Percentiles rank a stretch among this genome's conserved stretches.
phyloP scores from a whole-genome alignment of 345 rosid species.

The Hirschfeldia incana region DNA sequence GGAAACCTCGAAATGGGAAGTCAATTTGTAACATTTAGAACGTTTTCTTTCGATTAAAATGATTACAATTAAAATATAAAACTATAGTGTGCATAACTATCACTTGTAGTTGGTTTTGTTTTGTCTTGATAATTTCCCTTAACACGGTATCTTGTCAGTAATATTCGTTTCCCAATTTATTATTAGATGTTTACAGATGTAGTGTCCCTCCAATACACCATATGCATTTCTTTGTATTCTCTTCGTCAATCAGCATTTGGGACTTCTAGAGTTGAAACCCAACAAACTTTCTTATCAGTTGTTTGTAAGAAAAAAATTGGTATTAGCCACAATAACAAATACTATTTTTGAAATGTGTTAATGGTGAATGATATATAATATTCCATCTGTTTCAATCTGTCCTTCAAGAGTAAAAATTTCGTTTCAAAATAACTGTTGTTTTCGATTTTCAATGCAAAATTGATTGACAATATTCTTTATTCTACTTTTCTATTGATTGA shows the following conservation, averaged over 20 bases:
- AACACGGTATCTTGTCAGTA: not conserved
- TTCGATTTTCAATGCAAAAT: too few species aligned
- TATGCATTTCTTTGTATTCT: not conserved
- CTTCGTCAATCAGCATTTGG: not conserved
- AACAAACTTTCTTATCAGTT: not conserved
- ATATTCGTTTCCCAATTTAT: not conserved
- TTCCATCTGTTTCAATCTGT: too few species aligned
- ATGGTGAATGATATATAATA: not conserved
- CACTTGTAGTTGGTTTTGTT: not conserved
- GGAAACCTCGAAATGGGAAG: too few species aligned
- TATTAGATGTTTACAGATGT: not conserved
- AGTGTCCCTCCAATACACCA: not conserved
- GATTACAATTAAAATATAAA: not conserved
- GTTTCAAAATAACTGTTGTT: too few species aligned
- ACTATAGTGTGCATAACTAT: not conserved
- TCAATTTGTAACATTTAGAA: not conserved
- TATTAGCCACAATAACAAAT: not conserved
- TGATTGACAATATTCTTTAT: too few species aligned
- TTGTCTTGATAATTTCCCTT: not conserved
- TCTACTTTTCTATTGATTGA: too few species aligned
- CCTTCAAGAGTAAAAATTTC: too few species aligned
- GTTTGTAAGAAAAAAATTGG: not conserved
- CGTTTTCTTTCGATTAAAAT: not conserved
- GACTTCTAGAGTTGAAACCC: not conserved
- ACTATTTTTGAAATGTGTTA: not conserved